phyloP scores from a whole-genome alignment of 495 filamentous ascomycete genomes.

The Neurospora sp. region DNA sequence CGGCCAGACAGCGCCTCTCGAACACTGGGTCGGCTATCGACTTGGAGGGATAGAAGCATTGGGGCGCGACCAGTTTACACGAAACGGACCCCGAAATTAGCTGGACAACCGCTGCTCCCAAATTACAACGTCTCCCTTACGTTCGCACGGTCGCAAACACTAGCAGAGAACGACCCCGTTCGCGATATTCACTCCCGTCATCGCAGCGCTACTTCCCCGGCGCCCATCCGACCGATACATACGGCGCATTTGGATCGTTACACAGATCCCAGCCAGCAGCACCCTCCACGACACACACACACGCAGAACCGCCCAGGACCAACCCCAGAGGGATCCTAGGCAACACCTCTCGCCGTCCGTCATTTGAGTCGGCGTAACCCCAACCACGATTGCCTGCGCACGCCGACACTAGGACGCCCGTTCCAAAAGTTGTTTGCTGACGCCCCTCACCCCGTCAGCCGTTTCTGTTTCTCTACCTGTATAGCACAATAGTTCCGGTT shows the following conservation, averaged over 20 bases:
- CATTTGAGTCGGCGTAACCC: constrained; percentile 18
- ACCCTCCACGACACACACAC: background rate
- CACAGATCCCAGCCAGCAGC: constrained; percentile 14
- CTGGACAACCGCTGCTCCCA: background rate
- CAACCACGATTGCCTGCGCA: constrained; percentile 8
- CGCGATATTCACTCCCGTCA: background rate
- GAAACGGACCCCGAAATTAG: background rate
- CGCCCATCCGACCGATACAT: constrained; percentile 1
- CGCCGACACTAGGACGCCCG: constrained; percentile 8
- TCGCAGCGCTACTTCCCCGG: background rate
- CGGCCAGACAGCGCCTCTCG: background rate
- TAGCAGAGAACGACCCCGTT: background rate
- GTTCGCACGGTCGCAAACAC: constrained; percentile 1
- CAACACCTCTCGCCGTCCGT: constrained; percentile 1
- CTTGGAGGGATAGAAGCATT: background rate
- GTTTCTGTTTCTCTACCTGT: background rate
- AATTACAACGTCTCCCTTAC: background rate
- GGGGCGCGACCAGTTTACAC: background rate
- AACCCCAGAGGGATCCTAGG: constrained; percentile 11
- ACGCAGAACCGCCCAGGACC: constrained; percentile 6
- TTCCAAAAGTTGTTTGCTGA: constrained; percentile 6
- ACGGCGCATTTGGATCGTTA: constrained; percentile 17
- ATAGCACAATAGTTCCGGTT: constrained; percentile 1
- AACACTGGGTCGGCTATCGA: background rate
- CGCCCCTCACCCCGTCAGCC: constrained; percentile 6